Base-by-base conservation (phyloP, 352 stramenopile genomes). In the Phytophthora syringae region DNA sequence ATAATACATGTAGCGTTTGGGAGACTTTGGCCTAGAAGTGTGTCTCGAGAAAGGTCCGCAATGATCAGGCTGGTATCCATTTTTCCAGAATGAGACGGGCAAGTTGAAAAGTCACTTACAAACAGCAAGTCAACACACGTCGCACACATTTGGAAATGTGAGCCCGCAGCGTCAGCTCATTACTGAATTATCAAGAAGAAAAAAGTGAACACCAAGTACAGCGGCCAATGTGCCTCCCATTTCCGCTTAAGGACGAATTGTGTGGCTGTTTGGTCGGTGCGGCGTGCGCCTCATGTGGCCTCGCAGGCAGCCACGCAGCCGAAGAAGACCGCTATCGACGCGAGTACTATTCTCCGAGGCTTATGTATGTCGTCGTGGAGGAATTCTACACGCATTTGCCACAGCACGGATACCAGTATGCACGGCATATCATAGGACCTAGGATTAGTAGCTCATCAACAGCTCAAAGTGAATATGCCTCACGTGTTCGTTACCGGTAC, bases 261-360 rank as follows among this genome's bases (percentile, higher is more conserved):
- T 60, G 60, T 22, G 71, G 67, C 60, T 74, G 60, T 52, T 61
- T 74, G 15, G 64, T 52, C 48, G 60, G 66, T 20, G 66, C 60
- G 15, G 55, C 44, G 10, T 74, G 66, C 20, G 66, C 60, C 18
- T 74, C 60, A 21, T 67, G 60, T 53, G n/a, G n/a, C n/a, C n/a
- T n/a, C n/a, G n/a, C n/a, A n/a, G n/a, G n/a, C n/a, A n/a, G n/a
- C n/a, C n/a, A n/a, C n/a, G n/a, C n/a, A 47, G 30, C 49, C 6
- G 60, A 74, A 30, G 51, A 67, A 60, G 54, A 65, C 22, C 55
- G 61, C 32, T 71, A 67, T 55, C 51, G 61, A 22, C 61, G 52
- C 15, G 52, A 72, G 24, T 64, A 32, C 20, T 54, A 67, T 25
- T 54, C 49, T 6, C 43, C 43, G 11, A 65, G 60, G 42, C 53